A percentile compares a stretch with the other conserved stretches of the same genome.
These are phyloP conservation scores for Gliomastix tumulicola DNA, from an alignment of 2,329 filamentous ascomycete species.

Conservation along the genomic window DNA sequence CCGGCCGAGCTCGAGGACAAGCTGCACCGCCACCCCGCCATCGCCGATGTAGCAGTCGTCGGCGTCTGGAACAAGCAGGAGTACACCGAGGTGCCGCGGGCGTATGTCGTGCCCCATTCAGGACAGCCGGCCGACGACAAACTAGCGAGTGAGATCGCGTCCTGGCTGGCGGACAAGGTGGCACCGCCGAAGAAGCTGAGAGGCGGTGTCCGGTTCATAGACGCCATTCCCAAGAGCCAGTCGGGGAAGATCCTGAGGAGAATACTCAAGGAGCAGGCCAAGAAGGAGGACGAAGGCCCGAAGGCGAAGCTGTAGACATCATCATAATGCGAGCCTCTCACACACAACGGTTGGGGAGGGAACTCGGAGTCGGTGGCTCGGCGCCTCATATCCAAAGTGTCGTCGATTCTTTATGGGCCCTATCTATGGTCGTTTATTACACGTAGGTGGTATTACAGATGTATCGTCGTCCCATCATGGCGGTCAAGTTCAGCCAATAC, in stretches of 20 bases:
- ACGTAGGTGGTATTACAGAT: no score
- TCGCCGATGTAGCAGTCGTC: constrained; percentile 57
- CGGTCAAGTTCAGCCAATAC: constrained; percentile 49
- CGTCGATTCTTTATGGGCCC: no score
- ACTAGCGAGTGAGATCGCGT: constrained; percentile 22
- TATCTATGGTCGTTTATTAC: no score
- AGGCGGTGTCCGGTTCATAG: constrained; percentile 62
- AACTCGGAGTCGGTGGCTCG: no score
- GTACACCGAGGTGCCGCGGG: constrained; percentile 61
- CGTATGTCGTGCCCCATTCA: constrained; percentile 25
- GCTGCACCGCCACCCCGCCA: constrained; percentile 32
- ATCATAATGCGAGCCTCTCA: no score
- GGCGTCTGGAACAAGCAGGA: constrained; percentile 51
- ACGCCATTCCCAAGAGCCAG: constrained; percentile 64
- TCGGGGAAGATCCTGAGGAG: constrained; percentile 41
- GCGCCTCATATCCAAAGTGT: no score
- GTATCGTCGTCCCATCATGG: no score
- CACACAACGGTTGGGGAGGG: no score
- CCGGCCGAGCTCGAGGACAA: constrained; percentile 58
- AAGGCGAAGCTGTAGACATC: constrained; percentile 30
- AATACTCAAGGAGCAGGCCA: constrained; percentile 38
- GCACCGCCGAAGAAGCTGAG: constrained; percentile 61
- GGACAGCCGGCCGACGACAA: constrained; percentile 26
- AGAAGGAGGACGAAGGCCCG: constrained; percentile 21
- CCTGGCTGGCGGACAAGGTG: constrained; percentile 48